Percentiles rank a stretch among this genome's conserved stretches.
phyloP scores from a whole-genome alignment of 2,329 filamentous ascomycete genomes.

The Ophiocordyceps polyrhachis-furcata region DNA sequence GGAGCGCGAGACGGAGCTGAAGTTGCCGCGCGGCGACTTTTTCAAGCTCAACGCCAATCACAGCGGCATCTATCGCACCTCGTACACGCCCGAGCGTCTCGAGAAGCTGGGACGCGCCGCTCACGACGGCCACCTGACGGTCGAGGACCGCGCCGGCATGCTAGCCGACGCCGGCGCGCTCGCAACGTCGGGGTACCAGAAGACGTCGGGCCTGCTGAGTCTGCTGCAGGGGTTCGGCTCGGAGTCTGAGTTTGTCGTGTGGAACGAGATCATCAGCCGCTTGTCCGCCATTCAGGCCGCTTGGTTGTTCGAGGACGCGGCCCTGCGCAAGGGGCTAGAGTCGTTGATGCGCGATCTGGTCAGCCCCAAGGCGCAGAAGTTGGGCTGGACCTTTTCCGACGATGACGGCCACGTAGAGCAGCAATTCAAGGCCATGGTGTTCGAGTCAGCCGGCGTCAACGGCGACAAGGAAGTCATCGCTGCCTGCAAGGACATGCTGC shows the following conservation, averaged over 20 bases:
- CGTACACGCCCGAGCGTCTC: conserved; percentile 67
- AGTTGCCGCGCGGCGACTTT: conserved; percentile 65
- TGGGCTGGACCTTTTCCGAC: conserved; percentile 78
- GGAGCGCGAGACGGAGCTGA: conserved; percentile 54
- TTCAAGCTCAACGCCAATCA: conserved; percentile 96
- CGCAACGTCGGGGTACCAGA: conserved; percentile 79
- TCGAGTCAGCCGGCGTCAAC: conserved; percentile 61
- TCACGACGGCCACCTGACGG: conserved; percentile 49
- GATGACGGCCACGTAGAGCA: conserved; percentile 77
- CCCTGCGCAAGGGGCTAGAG: conserved; percentile 57
- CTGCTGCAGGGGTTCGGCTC: conserved; percentile 69
- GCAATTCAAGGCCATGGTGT: conserved; percentile 86
- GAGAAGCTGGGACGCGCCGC: conserved; percentile 77
- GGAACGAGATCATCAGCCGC: conserved; percentile 75
- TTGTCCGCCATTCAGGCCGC: conserved; percentile 63
- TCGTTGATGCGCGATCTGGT: conserved; percentile 66
- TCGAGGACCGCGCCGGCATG: conserved; percentile 89
- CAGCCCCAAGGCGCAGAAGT: conserved; percentile 60
- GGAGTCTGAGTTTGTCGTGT: conserved; percentile 81
- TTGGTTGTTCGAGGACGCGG: conserved; percentile 62
- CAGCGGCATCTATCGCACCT: conserved; percentile 79
- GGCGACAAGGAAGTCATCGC: conserved; percentile 64
- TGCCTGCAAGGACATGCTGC: conserved; percentile 79
- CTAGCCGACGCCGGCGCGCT: conserved; percentile 83
- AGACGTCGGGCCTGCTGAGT: conserved; percentile 74